A percentile compares a stretch with the other conserved stretches of the same genome.
phyloP scores from a whole-genome alignment of 768 basidiomycete species.

The Hemileccinum impolitum region DNA sequence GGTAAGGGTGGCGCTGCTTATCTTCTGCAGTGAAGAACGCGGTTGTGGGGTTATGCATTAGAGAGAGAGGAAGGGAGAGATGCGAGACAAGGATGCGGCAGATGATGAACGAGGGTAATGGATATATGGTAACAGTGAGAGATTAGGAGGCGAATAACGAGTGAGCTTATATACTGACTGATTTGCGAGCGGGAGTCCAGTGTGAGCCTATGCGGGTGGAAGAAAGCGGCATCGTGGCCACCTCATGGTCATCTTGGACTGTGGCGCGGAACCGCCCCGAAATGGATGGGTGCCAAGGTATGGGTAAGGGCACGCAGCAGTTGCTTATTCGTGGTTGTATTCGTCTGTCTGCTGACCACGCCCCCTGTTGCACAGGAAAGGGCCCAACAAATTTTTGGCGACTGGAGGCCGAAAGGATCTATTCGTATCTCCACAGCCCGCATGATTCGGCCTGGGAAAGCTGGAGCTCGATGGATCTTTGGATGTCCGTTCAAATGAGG shows the following conservation, averaged over 20 bases:
- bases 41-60: constrained; percentile 31
- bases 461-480: constrained; percentile 14
- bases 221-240: constrained; percentile 34
- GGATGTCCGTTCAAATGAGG: constrained; percentile 11
- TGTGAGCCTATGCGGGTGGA: constrained; percentile 22
- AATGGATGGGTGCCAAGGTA: constrained; percentile 25
- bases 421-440: constrained; percentile 27
- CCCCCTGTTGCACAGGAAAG: constrained; percentile 21
- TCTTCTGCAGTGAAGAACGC: constrained; percentile 36
- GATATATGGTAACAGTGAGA: constrained; percentile 13
- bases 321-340: constrained; percentile 12
- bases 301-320: constrained; percentile 30
- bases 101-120: constrained; percentile 18
- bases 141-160: constrained; percentile 11
- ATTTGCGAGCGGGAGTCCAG: constrained; percentile 26
- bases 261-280: constrained; percentile 31
- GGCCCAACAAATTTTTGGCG: constrained; percentile 9
- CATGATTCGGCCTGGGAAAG: constrained; percentile 22
- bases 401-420: constrained; percentile 19
- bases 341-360: constrained; percentile 14
- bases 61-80: constrained; percentile 1
- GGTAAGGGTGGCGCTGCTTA: constrained; percentile 38
- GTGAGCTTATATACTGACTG: constrained; percentile 32
- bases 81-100: constrained; percentile 1
- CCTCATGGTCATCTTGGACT: constrained; percentile 31